Conservation (phyloP, 805 yeast genomes). For the Maudiozyma serrabonitensis region DNA sequence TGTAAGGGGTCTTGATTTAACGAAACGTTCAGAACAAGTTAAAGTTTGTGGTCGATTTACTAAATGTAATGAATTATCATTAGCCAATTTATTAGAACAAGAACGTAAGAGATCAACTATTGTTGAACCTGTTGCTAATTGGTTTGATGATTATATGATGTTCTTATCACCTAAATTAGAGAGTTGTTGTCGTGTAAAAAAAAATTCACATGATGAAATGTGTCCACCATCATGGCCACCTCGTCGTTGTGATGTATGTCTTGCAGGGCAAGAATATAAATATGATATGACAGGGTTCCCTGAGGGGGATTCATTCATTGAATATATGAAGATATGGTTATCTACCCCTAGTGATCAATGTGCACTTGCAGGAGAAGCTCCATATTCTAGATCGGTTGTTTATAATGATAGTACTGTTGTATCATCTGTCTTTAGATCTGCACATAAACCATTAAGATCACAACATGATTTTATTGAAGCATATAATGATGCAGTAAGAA, state of each 20-base stretch:
- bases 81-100: slow-evolving; percentile 74
- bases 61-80: slow-evolving; percentile 67
- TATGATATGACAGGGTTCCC: slow-evolving; percentile 80
- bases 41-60: slow-evolving; percentile 81
- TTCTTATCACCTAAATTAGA: slow-evolving; percentile 83
- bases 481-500: slow-evolving; percentile 58
- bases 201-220: slow-evolving; percentile 50
- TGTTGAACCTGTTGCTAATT: slow-evolving; percentile 75
- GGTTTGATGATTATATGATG: slow-evolving; percentile 85
- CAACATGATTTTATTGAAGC: slow-evolving; percentile 80
- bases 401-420: slow-evolving; percentile 35
- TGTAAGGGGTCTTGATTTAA: slow-evolving; percentile 57
- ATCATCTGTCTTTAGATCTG: slow-evolving; percentile 66
- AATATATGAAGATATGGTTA: slow-evolving; percentile 73
- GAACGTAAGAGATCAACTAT: slow-evolving; percentile 68
- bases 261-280: slow-evolving; percentile 51
- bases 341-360: slow-evolving; percentile 78
- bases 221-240: slow-evolving; percentile 49
- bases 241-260: slow-evolving; percentile 68
- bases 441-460: slow-evolving; percentile 70
- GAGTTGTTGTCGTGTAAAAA: slow-evolving; percentile 72
- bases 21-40: slow-evolving; percentile 53
- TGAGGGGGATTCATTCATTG: slow-evolving; percentile 57
- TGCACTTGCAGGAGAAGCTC: slow-evolving; percentile 93
- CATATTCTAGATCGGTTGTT: slow-evolving; percentile 56